Evolutionary conservation across 192 early-diverging fungal genomes (phyloP).

Genomic region (Coemansia sp.): DNA sequence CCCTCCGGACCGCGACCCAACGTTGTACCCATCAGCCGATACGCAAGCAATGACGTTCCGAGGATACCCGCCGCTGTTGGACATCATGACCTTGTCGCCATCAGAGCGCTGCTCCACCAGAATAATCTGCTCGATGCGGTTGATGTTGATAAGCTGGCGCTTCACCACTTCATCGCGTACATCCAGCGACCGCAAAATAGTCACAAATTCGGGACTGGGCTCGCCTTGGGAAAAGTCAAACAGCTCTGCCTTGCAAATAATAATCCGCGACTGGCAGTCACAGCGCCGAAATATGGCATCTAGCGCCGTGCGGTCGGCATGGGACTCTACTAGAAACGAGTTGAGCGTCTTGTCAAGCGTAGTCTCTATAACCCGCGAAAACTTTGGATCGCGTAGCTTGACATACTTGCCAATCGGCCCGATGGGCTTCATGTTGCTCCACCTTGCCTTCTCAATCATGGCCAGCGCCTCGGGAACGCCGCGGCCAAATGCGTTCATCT

Average conservation of each 20-base stretch:
- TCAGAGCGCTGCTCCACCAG: slow-evolving; percentile 53
- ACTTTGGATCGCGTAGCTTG: slow-evolving; percentile 55
- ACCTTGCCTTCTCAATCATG: slow-evolving; percentile 48
- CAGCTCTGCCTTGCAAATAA: slow-evolving; percentile 58
- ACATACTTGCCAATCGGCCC: slow-evolving; percentile 70
- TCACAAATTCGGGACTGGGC: slow-evolving; percentile 55
- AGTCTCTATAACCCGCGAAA: slow-evolving; percentile 60
- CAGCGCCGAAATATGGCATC: slow-evolving; percentile 51
- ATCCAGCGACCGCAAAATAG: slow-evolving; percentile 59
- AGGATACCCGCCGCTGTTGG: slow-evolving; percentile 56
- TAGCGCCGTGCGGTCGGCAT: slow-evolving; percentile 58
- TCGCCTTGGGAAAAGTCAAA: slow-evolving; percentile 70
- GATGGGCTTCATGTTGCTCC: slow-evolving; percentile 53
- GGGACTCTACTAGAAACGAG: slow-evolving; percentile 65
- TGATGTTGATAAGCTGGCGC: slow-evolving; percentile 65
- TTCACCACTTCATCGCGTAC: slow-evolving; percentile 68
- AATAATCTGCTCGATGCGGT: slow-evolving; percentile 65
- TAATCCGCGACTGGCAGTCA: slow-evolving; percentile 53
- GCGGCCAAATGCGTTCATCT: slow-evolving; percentile 69
- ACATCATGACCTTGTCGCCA: slow-evolving; percentile 45
- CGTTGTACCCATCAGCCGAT: slow-evolving; percentile 56
- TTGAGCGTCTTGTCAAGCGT: slow-evolving; percentile 58
- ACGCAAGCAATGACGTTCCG: slow-evolving; percentile 60
- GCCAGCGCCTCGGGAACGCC: slow-evolving; percentile 59
- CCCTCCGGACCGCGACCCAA: slow-evolving; percentile 55